Conservation (phyloP, 495 filamentous ascomycete genomes). For the Neurospora sp. region DNA sequence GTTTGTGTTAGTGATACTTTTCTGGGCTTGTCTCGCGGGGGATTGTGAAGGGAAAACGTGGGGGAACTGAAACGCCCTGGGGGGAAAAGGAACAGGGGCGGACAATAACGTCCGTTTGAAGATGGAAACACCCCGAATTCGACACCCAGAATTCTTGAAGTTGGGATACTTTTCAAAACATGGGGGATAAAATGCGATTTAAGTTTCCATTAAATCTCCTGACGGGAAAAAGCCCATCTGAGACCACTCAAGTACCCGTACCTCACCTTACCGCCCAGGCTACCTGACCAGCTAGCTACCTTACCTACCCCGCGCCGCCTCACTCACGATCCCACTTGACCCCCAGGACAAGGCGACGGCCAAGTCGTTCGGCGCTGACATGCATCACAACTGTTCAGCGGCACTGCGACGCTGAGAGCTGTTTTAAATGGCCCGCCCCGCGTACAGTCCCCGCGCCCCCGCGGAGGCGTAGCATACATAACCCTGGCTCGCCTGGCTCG, state of each 20-base stretch:
- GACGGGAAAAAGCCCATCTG: neutral
- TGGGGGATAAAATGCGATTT: neutral
- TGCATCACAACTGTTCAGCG: neutral
- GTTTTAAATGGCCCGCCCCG: neutral
- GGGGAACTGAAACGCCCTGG: neutral
- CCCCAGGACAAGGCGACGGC: neutral
- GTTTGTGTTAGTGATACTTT: neutral
- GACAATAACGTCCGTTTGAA: neutral
- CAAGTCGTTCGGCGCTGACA: neutral
- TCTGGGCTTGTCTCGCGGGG: neutral
- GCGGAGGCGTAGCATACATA: neutral
- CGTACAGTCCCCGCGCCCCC: neutral
- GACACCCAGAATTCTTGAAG: too few species aligned
- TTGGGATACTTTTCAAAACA: too few species aligned
- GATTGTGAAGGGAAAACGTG: neutral
- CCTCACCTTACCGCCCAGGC: too few species aligned
- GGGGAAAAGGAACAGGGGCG: neutral
- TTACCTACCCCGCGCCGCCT: neutral
- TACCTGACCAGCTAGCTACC: neutral
- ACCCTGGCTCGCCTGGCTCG: neutral
- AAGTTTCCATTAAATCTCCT: neutral
- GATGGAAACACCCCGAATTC: too few species aligned
- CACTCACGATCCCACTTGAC: neutral
- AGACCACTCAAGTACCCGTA: neutral
- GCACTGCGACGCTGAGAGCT: neutral